Evolutionary conservation across 495 filamentous ascomycete genomes (phyloP).

Genomic region (Tuber calosporum): DNA sequence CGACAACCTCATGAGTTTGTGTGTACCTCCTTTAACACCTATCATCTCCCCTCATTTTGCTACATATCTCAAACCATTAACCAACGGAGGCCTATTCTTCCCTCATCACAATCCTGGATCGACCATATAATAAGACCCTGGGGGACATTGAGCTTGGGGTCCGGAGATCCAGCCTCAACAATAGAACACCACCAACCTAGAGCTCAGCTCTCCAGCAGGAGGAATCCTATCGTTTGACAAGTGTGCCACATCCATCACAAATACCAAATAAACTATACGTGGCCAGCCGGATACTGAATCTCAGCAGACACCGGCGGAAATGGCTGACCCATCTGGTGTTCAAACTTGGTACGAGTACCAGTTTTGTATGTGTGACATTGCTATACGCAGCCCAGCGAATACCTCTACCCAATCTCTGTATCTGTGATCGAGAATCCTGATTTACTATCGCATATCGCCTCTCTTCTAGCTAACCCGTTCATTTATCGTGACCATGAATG

Average conservation of each 20-base stretch:
- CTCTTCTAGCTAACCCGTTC: background rate
- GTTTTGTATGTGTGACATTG: conserved; percentile 4
- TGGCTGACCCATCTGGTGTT: conserved; percentile 5
- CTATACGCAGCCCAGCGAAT: conserved; percentile 2
- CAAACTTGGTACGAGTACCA: conserved; percentile 1
- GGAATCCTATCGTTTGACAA: background rate
- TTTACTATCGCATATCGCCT: background rate
- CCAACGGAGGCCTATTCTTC: background rate
- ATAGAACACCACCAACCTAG: background rate
- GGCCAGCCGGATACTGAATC: background rate
- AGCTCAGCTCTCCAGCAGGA: background rate
- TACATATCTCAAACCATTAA: background rate
- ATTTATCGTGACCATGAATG: background rate
- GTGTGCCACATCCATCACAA: conserved; percentile 1
- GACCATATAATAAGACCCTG: background rate
- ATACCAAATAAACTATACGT: conserved; percentile 2
- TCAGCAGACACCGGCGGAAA: background rate
- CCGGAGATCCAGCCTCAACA: conserved; percentile 1
- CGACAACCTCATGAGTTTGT: background rate
- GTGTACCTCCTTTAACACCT: background rate
- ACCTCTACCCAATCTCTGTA: background rate
- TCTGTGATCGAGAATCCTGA: background rate
- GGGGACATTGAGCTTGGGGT: background rate
- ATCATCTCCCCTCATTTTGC: background rate
- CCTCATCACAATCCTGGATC: background rate